Conservation (phyloP, 805 yeast species). For the Helenozyma baotianmanensis region DNA sequence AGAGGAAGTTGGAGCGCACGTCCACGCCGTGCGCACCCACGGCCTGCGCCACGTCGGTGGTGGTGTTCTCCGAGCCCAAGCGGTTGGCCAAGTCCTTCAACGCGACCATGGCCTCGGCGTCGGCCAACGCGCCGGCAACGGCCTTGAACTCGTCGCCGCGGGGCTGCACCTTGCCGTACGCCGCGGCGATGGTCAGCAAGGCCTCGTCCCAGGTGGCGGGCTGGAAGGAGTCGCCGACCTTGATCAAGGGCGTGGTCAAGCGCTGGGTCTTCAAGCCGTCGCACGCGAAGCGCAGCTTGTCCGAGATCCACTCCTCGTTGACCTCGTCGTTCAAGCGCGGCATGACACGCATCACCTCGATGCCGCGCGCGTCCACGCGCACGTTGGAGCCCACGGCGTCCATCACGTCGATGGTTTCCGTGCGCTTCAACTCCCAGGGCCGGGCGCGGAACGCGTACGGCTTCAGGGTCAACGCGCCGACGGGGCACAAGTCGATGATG, state of each 20-base stretch:
- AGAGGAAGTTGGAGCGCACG: conserved; percentile 71
- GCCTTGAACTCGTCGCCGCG: conserved; percentile 72
- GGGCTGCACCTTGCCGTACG: conserved; percentile 52
- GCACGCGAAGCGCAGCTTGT: conserved; percentile 78
- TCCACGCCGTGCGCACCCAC: conserved; percentile 62
- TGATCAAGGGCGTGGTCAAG: conserved; percentile 73
- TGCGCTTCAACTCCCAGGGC: conserved; percentile 90
- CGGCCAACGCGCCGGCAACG: conserved; percentile 74
- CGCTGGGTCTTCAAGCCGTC: conserved; percentile 87
- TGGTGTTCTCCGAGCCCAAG: conserved; percentile 76
- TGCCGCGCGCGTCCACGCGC: conserved; percentile 82
- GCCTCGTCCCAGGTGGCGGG: conserved; percentile 88
- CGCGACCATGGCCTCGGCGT: conserved; percentile 78
- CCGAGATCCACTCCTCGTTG: conserved; percentile 90
- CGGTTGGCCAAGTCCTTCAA: conserved; percentile 73
- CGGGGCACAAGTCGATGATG: conserved; percentile 85
- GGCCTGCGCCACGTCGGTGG: conserved; percentile 63
- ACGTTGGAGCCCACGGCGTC: conserved; percentile 81
- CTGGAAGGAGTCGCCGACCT: conserved; percentile 63
- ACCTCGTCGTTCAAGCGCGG: conserved; percentile 84
- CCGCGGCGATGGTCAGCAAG: conserved; percentile 60
- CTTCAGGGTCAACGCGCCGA: conserved; percentile 85
- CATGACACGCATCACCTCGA: conserved; percentile 80
- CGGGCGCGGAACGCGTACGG: conserved; percentile 91
- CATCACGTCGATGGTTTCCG: conserved; percentile 79